phyloP scores from a whole-genome alignment of 2,329 filamentous ascomycete species.

The Arachnopeziza araneosa region DNA sequence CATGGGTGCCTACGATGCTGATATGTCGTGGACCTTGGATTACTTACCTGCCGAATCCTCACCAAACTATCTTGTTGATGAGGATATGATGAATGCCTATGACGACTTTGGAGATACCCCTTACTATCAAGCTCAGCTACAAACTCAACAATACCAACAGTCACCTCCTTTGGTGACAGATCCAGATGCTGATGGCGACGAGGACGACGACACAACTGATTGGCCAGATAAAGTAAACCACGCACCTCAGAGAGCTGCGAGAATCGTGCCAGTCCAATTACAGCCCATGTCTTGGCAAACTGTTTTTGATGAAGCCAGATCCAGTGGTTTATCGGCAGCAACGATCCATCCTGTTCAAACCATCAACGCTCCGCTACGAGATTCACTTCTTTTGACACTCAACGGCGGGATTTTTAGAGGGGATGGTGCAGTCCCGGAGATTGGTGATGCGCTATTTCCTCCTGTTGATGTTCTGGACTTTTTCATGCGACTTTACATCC shows the following conservation, averaged over 20 bases:
- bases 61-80: constrained; percentile 15
- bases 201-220: constrained; percentile 24
- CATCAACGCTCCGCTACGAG: constrained; percentile 16
- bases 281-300: constrained; percentile 25
- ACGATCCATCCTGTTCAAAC: constrained; percentile 20
- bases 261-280: constrained; percentile 17
- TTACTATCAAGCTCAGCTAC: constrained; percentile 2
- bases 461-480: constrained; percentile 24
- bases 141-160: constrained; percentile 10
- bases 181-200: constrained; percentile 19
- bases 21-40: constrained; percentile 28
- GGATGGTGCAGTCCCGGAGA: constrained; percentile 19
- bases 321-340: constrained; percentile 8
- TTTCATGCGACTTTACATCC: constrained; percentile 25
- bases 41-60: constrained; percentile 19
- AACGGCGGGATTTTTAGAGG: constrained; percentile 16
- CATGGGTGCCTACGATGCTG: constrained; percentile 28
- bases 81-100: constrained; percentile 12
- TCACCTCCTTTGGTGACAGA: constrained; percentile 1
- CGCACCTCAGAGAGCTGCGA: constrained; percentile 8
- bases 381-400: constrained; percentile 15
- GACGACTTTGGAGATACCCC: constrained; percentile 17
- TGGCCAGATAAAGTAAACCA: constrained; percentile 25
- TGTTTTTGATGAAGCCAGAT: constrained; percentile 22
- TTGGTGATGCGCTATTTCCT: constrained; percentile 23